Evolutionary conservation across 1,284 basidiomycete species (phyloP), one percentile per base, ranked within the genome.

Genomic region (Chalciporus sp.): DNA sequence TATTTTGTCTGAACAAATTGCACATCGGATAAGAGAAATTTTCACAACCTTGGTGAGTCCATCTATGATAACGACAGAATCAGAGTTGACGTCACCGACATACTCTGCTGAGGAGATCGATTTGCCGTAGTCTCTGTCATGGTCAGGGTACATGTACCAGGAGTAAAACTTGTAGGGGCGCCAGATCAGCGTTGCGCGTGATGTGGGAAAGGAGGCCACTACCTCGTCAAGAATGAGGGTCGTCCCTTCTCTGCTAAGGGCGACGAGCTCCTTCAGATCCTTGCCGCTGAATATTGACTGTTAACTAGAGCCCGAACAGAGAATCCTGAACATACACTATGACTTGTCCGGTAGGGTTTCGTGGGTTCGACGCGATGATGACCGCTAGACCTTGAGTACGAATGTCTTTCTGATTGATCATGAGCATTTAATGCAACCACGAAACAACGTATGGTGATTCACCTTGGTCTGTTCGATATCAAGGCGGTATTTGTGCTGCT

Each of bases 141-240:
- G 74, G 48, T 94, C 90, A 17, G 86, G 88, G 70, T 95, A 97
- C 57, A 92, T 85, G 70, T 95, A 95, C 92, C 92, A 93, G 9
- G 90, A 92, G 70, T 94, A 95, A 72, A 94, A 94, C 86, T 92
- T 31, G 31, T 9, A 28, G 12, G 2, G 28, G 20, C 12, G 20
- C 35, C n/a, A 20, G 33, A 27, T 39, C 46, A 53, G 39, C 17
- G 5, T 17, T 41, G 33, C n/a, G 17, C 26, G 12, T 23, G 26
- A 26, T 7, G 35, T 40, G 28, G 43, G 42, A 47, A 33, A 20
- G 33, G 40, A 28, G 35, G 56, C 72, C 27, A 57, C n/a, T n/a
- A 91, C 91, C 79, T 96, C 94, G 68, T 96, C 93, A 31, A 96
- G 81, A 59, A 97, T 84, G 47, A 95, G 66, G 7, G 94, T 96